phyloP scores from a whole-genome alignment of 73 alveolate species.

The Symbiodinium natans region DNA sequence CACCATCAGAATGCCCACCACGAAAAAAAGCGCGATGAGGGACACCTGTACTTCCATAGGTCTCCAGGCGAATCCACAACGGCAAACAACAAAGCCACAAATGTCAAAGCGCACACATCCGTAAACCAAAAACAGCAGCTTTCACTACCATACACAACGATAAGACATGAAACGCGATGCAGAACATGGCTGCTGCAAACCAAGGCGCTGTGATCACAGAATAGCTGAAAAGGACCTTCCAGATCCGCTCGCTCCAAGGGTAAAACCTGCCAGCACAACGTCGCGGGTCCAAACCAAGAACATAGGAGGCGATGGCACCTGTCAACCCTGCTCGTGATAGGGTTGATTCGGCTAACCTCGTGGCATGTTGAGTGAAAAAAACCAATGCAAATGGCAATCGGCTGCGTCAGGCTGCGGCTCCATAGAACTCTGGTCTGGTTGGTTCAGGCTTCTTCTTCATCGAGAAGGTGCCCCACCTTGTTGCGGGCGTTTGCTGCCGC shows the following conservation, averaged over 20 bases:
- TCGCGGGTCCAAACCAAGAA: neutral
- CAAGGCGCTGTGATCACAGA: slow-evolving; percentile 57
- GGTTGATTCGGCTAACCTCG: slow-evolving; percentile 78
- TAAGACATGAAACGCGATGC: no score
- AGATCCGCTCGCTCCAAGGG: slow-evolving; percentile 87
- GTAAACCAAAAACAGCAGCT: no score
- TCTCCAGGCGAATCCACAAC: no score
- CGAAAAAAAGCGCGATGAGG: slow-evolving; percentile 66
- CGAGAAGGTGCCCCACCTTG: slow-evolving; percentile 90
- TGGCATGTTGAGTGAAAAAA: neutral
- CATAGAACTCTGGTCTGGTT: slow-evolving; percentile 91
- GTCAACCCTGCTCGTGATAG: slow-evolving; percentile 80
- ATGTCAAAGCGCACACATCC: no score
- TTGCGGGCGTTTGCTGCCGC: no score
- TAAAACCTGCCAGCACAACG: slow-evolving; percentile 31
- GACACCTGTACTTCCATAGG: slow-evolving; percentile 26
- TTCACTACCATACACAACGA: no score
- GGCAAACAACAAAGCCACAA: no score
- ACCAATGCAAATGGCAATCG: neutral
- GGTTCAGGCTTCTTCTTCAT: slow-evolving; percentile 88
- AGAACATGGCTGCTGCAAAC: neutral
- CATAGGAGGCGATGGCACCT: neutral
- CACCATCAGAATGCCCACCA: slow-evolving; percentile 60
- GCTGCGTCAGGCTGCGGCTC: neutral
- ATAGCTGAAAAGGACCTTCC: slow-evolving; percentile 90